These are phyloP conservation scores for Pythium aphanidermatum DNA, from an alignment of 352 stramenopile species.

Conservation along the genomic window DNA sequence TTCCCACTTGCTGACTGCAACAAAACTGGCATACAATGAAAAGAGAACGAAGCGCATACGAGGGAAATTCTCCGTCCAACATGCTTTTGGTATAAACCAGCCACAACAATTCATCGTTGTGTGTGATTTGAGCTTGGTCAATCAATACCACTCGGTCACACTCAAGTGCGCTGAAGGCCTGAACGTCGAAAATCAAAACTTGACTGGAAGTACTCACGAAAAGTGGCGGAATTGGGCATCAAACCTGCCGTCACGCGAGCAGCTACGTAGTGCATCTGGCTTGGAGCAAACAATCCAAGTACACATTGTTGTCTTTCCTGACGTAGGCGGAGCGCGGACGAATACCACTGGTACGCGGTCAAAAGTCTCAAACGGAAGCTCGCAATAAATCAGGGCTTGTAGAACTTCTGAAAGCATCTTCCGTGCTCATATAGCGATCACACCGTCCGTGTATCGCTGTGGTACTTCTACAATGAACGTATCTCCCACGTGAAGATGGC, in stretches of 20 bases:
- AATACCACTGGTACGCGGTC: conserved; percentile 6
- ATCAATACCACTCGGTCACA: conserved; percentile 17
- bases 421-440: too few species aligned
- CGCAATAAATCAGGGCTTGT: conserved; percentile 6
- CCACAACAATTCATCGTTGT: conserved; percentile 21
- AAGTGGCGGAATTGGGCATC: conserved; percentile 3
- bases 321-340: conserved; percentile 21
- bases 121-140: conserved; percentile 19
- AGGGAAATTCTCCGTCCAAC: conserved; percentile 11
- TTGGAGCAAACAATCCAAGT: conserved; percentile 18
- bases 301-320: conserved; percentile 21
- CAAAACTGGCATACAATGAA: conserved; percentile 18
- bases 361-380: background rate
- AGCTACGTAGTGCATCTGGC: conserved; percentile 15
- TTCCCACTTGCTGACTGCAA: conserved; percentile 8
- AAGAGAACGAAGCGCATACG: conserved; percentile 24
- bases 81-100: conserved; percentile 14
- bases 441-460: too few species aligned
- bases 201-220: conserved; percentile 17
- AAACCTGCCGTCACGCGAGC: conserved; percentile 9
- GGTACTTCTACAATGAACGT: too few species aligned
- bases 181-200: conserved; percentile 13
- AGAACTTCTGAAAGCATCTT: conserved; percentile 5
- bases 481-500: too few species aligned
- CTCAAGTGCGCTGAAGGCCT: conserved; percentile 10